phyloP scores from a whole-genome alignment of 1,284 basidiomycete genomes.

The Meira miltonrushii region DNA sequence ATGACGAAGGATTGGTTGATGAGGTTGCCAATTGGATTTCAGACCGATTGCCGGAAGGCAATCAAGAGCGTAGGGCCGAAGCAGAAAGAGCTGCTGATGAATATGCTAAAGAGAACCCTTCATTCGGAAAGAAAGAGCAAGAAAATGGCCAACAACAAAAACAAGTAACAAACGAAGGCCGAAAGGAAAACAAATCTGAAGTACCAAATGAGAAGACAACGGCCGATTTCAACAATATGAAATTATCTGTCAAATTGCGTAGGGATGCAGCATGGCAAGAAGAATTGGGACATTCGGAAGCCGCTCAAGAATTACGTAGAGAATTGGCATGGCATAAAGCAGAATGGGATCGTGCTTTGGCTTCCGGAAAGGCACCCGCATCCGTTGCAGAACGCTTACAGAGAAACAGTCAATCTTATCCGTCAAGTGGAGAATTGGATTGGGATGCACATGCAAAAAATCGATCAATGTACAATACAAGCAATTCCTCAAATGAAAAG shows the following conservation, averaged over 20 bases:
- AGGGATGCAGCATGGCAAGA: conserved; percentile 18
- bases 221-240: too few species aligned
- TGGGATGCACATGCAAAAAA: conserved; percentile 10
- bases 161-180: not conserved
- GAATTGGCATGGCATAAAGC: conserved; percentile 18
- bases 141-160: not conserved
- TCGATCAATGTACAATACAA: too few species aligned
- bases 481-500: too few species aligned
- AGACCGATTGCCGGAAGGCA: conserved; percentile 36
- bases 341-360: conserved; percentile 9
- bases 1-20: conserved; percentile 20
- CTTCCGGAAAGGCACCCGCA: not conserved
- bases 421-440: conserved; percentile 9
- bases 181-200: not conserved
- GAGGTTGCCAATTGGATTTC: conserved; percentile 47
- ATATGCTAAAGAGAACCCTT: conserved; percentile 13
- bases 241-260: conserved; percentile 7
- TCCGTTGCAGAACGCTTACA: not conserved
- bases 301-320: conserved; percentile 15
- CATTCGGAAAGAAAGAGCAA: not conserved
- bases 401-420: not conserved
- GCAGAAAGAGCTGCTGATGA: conserved; percentile 23
- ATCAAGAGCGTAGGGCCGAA: conserved; percentile 30
- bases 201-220: not conserved
- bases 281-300: conserved; percentile 7